Conservation (phyloP, 2,329 filamentous ascomycete species). For the Sarocladiaceae sp. region DNA sequence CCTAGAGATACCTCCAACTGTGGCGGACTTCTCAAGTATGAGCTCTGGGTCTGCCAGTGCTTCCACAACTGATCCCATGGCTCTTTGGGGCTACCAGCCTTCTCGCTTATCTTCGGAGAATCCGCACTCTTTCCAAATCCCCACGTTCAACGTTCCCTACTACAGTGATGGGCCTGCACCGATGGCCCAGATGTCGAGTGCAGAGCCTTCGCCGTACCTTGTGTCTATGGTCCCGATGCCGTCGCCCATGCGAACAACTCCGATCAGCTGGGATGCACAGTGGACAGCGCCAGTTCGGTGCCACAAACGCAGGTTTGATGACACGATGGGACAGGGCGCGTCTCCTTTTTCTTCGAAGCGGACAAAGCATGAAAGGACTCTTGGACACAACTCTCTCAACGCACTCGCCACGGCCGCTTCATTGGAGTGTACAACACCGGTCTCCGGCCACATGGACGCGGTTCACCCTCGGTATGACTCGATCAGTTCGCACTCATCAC, state of each 20-base stretch:
- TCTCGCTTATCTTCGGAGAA: no score
- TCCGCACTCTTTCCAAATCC: no score
- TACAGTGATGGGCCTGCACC: neutral
- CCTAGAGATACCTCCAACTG: no score
- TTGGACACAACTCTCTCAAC: neutral
- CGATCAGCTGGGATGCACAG: neutral
- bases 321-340: neutral
- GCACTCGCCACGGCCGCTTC: constrained; percentile 2
- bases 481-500: no score
- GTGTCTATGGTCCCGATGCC: neutral
- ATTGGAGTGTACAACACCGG: no score
- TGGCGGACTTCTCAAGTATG: no score
- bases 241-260: neutral
- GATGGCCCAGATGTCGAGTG: neutral
- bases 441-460: no score
- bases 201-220: neutral
- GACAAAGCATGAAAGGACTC: neutral
- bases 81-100: no score
- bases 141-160: neutral
- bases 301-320: neutral
- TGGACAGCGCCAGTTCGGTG: neutral
- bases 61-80: no score
- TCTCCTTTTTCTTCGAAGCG: neutral
- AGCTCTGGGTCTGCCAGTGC: no score
- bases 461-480: no score